Percentiles rank a stretch among this genome's conserved stretches.
These are phyloP conservation scores for Piloderma croceum DNA, from an alignment of 768 basidiomycete genomes.

Conservation along the genomic window DNA sequence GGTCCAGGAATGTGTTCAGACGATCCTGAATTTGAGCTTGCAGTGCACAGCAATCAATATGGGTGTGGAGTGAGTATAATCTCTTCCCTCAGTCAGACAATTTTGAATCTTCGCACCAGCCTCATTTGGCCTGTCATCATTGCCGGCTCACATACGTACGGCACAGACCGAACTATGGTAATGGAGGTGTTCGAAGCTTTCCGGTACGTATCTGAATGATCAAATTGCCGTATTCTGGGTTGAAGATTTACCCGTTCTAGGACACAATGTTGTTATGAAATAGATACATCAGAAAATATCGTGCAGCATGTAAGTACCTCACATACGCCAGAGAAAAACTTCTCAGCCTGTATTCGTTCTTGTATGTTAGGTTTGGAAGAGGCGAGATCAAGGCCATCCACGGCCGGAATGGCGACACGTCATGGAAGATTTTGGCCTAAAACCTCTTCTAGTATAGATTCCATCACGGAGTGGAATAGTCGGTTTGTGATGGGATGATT, in stretches of 20 bases:
- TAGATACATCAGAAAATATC: constrained; percentile 31
- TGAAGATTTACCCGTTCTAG: too few species aligned
- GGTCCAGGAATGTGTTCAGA: constrained; percentile 23
- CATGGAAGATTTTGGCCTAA: constrained; percentile 28
- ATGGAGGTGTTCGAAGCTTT: constrained; percentile 24
- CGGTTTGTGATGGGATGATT: too few species aligned
- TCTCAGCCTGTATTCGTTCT: constrained; percentile 14
- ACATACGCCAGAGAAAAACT: constrained; percentile 10
- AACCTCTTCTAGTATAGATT: constrained; percentile 21
- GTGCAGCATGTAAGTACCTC: constrained; percentile 27
- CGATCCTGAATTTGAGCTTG: constrained; percentile 23
- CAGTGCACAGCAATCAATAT: constrained; percentile 24
- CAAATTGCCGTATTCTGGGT: too few species aligned
- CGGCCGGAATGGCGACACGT: constrained; percentile 28
- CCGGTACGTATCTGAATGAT: constrained; percentile 26
- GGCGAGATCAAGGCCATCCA: constrained; percentile 28
- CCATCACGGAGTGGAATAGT: too few species aligned
- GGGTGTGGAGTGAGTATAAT: constrained; percentile 28
- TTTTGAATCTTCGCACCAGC: constrained; percentile 15
- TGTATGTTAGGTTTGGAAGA: constrained; percentile 26
- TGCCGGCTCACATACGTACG: constrained; percentile 23
- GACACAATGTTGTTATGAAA: constrained; percentile 31
- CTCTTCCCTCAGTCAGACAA: background rate
- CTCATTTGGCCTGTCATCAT: constrained; percentile 29
- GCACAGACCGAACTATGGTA: constrained; percentile 19